Base-by-base conservation (phyloP, 768 basidiomycete genomes). In the Pluteus cervinus region DNA sequence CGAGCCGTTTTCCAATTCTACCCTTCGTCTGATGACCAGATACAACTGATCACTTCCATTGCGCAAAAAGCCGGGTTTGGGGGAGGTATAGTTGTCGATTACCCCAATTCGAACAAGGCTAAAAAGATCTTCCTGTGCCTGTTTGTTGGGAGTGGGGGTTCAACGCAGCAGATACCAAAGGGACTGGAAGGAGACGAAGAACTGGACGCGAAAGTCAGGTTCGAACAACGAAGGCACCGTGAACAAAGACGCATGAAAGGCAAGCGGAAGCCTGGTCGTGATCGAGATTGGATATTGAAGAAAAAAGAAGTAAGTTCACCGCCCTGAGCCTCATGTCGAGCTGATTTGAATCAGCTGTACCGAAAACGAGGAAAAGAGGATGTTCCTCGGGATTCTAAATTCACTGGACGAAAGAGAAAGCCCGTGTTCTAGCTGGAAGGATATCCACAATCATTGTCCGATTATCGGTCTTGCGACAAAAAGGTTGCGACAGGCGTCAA, bases 61-160 rank as follows among this genome's bases (percentile, higher is more conserved):
- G 96, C 96, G 3, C 90, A 91, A 53, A 84, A 80, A 50, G 91
- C 94, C 5, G 96, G 96, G 2, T 99, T 99, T 57, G 91, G 92
- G 4, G 96, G 96, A 37, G 96, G 96, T 43, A 61, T 99, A 24
- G 86, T 97, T 16, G 87, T 99, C 25, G 96, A 99, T 63, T 99
- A 91, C 56, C 93, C 94, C 1, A 96, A 97, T 61, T 93, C 90
- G 0, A 87, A 86, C 51, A 99, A 93, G 60, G 94, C 92, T 15
- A 79, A 75, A 52, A 99, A 98, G 62, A 84, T 97, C 40, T 99
- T 92, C 57, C 54, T 99, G 41, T 93, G 92, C 55, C 64, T 99
- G 39, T 88, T 88, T 57, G 88, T 96, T 3, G 96, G 94, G 21
- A 72, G 79, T 12, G 86, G 83, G 8, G 79, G 76, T 9, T 59